phyloP scores from a whole-genome alignment of 352 stramenopile genomes.

The Pythium sp. region DNA sequence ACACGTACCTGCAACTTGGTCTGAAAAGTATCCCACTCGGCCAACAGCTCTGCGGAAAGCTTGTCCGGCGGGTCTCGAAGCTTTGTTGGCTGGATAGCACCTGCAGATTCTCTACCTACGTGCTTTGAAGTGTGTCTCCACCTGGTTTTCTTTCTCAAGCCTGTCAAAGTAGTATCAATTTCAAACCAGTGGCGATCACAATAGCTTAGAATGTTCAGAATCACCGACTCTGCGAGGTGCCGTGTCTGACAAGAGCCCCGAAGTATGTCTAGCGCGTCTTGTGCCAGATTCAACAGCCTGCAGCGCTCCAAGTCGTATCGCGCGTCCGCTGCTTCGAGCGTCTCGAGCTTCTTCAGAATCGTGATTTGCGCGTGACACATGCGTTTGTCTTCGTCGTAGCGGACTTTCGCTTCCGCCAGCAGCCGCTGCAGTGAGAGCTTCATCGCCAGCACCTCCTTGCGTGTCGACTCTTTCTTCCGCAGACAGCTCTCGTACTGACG shows the following conservation, averaged over 20 bases:
- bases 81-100: slow-evolving; percentile 21
- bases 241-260: slow-evolving; percentile 24
- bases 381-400: slow-evolving; percentile 39
- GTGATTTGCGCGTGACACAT: slow-evolving; percentile 36
- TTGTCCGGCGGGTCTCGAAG: slow-evolving; percentile 27
- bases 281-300: slow-evolving; percentile 23
- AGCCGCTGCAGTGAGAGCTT: slow-evolving; percentile 37
- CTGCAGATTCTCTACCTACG: no score
- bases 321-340: slow-evolving; percentile 32
- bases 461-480: slow-evolving; percentile 18
- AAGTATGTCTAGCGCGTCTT: slow-evolving; percentile 33
- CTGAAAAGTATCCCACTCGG: slow-evolving; percentile 31
- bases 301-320: slow-evolving; percentile 34
- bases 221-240: slow-evolving; percentile 26
- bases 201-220: slow-evolving; percentile 47
- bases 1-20: slow-evolving; percentile 28
- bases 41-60: slow-evolving; percentile 27
- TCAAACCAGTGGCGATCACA: slow-evolving; percentile 68
- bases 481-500: slow-evolving; percentile 26
- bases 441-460: slow-evolving; percentile 28
- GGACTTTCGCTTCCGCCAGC: slow-evolving; percentile 49
- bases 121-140: neutral
- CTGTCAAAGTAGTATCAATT: neutral
- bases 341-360: slow-evolving; percentile 33
- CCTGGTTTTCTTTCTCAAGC: slow-evolving; percentile 3